A percentile compares a stretch with the other conserved stretches of the same genome.
These are phyloP conservation scores for Phaeolepiota aurea DNA, from an alignment of 768 basidiomycete species.

Conservation along the genomic window DNA sequence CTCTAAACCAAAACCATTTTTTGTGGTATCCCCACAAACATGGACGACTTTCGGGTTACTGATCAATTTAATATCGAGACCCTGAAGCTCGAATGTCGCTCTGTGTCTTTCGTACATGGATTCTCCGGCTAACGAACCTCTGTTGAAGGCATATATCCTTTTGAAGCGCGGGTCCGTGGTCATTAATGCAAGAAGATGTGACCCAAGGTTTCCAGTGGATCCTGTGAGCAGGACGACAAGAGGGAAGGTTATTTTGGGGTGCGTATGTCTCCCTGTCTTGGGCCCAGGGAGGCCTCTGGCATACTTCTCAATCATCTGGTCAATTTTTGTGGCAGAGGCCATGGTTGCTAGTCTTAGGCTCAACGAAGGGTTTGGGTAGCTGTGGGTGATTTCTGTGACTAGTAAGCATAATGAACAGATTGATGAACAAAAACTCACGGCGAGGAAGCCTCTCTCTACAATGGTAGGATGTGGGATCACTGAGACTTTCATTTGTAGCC, in stretches of 20 bases:
- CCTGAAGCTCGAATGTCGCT: conserved; percentile 19
- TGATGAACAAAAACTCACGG: no score
- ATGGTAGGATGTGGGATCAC: no score
- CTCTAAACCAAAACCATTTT: conserved; percentile 20
- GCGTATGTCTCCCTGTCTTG: no score
- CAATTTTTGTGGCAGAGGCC: no score
- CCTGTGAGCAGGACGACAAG: conserved; percentile 28
- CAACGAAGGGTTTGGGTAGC: no score
- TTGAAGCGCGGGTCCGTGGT: conserved; percentile 12
- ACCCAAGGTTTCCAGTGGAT: conserved; percentile 31
- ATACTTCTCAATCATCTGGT: background rate
- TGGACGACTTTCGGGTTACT: conserved; percentile 21
- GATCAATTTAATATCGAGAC: conserved; percentile 17
- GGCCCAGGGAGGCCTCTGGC: background rate
- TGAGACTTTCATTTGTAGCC: no score
- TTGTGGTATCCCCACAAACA: conserved; percentile 22
- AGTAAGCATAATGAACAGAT: no score
- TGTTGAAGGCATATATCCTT: conserved; percentile 25
- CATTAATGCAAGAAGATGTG: conserved; percentile 22
- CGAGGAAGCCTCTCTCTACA: no score
- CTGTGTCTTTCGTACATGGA: conserved; percentile 16
- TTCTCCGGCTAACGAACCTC: conserved; percentile 7
- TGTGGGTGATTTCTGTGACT: no score
- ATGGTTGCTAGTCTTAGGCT: no score
- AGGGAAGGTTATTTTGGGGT: background rate